Base-by-base conservation (phyloP, 1,139 yeast genomes). In the Petasospora rhodanensis region DNA sequence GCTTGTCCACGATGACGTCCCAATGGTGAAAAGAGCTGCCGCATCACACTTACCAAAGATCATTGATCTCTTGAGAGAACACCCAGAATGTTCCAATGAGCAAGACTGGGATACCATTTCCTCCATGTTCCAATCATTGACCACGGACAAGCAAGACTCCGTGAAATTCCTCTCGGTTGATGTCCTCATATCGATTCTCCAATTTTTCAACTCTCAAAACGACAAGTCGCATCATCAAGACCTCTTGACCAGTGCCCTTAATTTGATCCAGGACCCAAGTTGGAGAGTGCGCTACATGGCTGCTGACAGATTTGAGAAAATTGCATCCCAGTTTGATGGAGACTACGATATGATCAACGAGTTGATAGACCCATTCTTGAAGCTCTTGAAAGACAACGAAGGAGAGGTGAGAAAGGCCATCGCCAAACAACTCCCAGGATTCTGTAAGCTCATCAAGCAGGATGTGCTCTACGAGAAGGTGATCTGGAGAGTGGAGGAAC, bases 281-380 rank as follows among this genome's bases (percentile, higher is more conserved):
- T 93, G 99, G 99, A 80, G 98, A 59, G 97, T 93, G 37, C 76
- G 98, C 53, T 93, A 91, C 62, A 87, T 94, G 76, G 95, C 95
- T 18, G 96, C 97, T 18, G 96, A 89, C 57, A 73, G 87, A 52
- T 89, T 86, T 55, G 84, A 79, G 49, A 68, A 70, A 45, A 73
- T 93, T 42, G 86, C 95, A 4, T 55, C 64, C 18, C 79, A 79
- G 47, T 80, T 89, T 54, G 69, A 70, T 31, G 48, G 52, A 19
- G 50, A 58, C 28, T 51, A 53, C 9, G 46, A 46, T 66, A 59
- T 74, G 79, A 51, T 81, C 74, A 45, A 81, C 75, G 51, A 83
- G 79, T 51, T 63, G 40, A 45, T 59, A n/a, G 56, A 58, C 16
- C 66, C 67, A 28, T 82, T 91, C 56, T 68, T 87, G 45, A 61